Conservation (phyloP, 345 rosid species). For the Melastoma malabathricum region DNA sequence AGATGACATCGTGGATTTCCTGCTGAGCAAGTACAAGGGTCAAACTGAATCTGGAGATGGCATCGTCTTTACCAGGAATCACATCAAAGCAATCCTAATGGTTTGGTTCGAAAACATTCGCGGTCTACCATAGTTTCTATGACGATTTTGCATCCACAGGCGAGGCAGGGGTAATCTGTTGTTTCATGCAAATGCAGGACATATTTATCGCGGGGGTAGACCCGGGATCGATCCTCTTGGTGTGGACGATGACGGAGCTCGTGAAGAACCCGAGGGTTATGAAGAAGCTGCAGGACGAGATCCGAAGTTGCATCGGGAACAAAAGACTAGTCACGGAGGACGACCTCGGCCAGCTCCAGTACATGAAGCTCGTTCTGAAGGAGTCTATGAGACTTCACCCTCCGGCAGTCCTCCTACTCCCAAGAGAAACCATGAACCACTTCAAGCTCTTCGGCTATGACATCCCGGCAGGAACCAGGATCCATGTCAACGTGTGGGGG, state of each 20-base stretch:
- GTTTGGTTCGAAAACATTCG: neutral
- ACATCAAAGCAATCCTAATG: constrained; percentile 11
- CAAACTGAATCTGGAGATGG: neutral
- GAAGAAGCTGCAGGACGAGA: constrained; percentile 29
- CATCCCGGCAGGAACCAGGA: constrained; percentile 18
- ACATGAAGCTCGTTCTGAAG: constrained; percentile 30
- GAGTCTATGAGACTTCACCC: constrained; percentile 46
- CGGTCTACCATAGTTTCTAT: too few species aligned
- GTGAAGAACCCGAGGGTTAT: constrained; percentile 22
- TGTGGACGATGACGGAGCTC: constrained; percentile 40
- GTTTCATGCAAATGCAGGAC: constrained; percentile 13
- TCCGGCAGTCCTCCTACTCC: constrained; percentile 25
- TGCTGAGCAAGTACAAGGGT: constrained; percentile 8
- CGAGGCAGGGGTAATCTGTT: neutral
- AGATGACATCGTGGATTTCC: constrained; percentile 14
- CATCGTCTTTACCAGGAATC: neutral
- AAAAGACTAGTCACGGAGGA: constrained; percentile 20
- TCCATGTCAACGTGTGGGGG: constrained; percentile 30
- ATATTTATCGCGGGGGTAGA: constrained; percentile 24
- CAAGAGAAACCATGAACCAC: constrained; percentile 31
- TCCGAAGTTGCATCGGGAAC: constrained; percentile 17
- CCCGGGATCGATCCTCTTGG: constrained; percentile 11
- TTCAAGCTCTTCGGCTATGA: constrained; percentile 21
- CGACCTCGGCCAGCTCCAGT: constrained; percentile 17
- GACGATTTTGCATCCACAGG: too few species aligned